Base-by-base conservation (phyloP, 345 rosid species). In the Eucalyptus erythrocorys region DNA sequence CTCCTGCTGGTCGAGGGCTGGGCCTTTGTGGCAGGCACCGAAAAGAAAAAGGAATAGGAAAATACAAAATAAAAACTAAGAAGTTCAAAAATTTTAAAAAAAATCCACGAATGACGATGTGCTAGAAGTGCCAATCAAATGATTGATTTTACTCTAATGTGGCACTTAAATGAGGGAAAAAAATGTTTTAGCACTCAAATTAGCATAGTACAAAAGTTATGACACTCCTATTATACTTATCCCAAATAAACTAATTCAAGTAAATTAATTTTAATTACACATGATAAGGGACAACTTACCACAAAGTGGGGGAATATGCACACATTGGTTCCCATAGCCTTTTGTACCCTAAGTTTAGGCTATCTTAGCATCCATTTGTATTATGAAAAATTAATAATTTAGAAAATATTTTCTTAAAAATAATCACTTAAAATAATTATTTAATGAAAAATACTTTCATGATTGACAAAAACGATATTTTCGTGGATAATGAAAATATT, bases 1-100 rank as follows among this genome's bases (percentile, higher is more conserved):
- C 0, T 51, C 26, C 2, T 51, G 26, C 5, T 0, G 0, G 10
- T 51, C 5, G 1, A 51, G 26, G 57, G 24, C 10, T 51, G 0
- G 57, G 57, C 57, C 10, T 51, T 51, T 51, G 10, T 1, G 26
- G 10, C 0, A 51, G 2, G 26, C 26, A 51, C 10, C 10, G n/a
- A 17, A 6, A 16, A 51, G 7, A 17, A 51, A 51, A 49, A 49
- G 7, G 57, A 51, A 51, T 51, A 51, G 57, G 10, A 51, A 4
- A 51, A 51, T 51, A 51, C 8, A 51, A 51, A 51, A 51, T 51
- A 51, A 51, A 7, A 51, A 51, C 57, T 51, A 21, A 51, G 55
- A 51, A 51, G 24, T 51, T 50, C 9, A 50, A 50, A 1, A 6
- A 3, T 50, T 50, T 16, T 2, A 15, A 50, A 50, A 43, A 51